These are phyloP conservation scores for Lactarius akahatsu DNA, from an alignment of 768 basidiomycete species.

Conservation along the genomic window DNA sequence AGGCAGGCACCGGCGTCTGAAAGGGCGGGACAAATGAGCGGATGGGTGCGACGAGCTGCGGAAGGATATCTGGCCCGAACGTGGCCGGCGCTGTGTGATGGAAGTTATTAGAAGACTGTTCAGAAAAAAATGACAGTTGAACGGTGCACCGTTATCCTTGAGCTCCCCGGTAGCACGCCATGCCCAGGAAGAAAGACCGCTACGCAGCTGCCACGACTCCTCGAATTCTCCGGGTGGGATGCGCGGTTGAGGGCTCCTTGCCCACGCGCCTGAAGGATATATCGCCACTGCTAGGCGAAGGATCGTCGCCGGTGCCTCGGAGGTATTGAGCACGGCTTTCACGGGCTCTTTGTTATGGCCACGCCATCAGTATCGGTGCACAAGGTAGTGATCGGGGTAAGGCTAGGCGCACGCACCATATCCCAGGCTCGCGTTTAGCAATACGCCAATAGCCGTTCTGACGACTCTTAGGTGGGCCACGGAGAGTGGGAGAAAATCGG, in stretches of 20 bases:
- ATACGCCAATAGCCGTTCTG: slow-evolving; percentile 73
- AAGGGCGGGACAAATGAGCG: slow-evolving; percentile 60
- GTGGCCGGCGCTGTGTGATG: slow-evolving; percentile 48
- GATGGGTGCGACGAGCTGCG: slow-evolving; percentile 59
- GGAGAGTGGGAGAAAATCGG: slow-evolving; percentile 50
- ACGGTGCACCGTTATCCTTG: slow-evolving; percentile 61
- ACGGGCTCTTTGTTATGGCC: slow-evolving; percentile 57
- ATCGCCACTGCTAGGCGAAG: slow-evolving; percentile 64
- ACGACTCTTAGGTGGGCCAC: slow-evolving; percentile 67
- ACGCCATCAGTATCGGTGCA: slow-evolving; percentile 1
- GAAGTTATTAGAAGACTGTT: background rate
- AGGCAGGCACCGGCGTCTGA: slow-evolving; percentile 37
- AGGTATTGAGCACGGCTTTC: slow-evolving; percentile 61
- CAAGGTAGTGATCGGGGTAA: slow-evolving; percentile 2
- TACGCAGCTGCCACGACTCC: slow-evolving; percentile 67
- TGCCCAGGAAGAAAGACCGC: slow-evolving; percentile 67
- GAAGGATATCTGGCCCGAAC: slow-evolving; percentile 62
- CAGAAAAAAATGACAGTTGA: background rate
- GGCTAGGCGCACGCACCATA: slow-evolving; percentile 61
- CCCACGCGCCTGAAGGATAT: slow-evolving; percentile 75
- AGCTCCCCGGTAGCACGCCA: slow-evolving; percentile 76
- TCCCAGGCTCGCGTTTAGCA: slow-evolving; percentile 74
- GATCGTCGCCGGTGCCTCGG: slow-evolving; percentile 67
- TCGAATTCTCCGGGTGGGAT: slow-evolving; percentile 34
- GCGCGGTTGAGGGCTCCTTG: slow-evolving; percentile 35